Conservation (phyloP, 169 alveolate species). For the Cryptosporidium sp. region DNA sequence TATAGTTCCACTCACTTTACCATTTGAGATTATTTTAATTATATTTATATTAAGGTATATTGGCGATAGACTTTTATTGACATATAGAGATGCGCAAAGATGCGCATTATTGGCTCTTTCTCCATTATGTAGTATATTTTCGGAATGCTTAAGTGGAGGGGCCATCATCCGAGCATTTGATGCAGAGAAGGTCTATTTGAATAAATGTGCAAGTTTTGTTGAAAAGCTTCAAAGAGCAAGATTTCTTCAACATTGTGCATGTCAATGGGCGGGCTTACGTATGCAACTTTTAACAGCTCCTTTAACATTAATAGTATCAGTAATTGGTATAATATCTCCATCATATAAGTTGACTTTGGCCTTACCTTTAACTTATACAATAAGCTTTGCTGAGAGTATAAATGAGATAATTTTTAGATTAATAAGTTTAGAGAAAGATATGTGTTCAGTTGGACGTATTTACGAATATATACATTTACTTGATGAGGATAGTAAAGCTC, state of each 20-base stretch:
- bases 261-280: slow-evolving; percentile 78
- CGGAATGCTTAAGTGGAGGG: slow-evolving; percentile 79
- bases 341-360: slow-evolving; percentile 4
- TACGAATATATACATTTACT: slow-evolving; percentile 32
- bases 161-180: slow-evolving; percentile 75
- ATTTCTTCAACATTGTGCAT: slow-evolving; percentile 59
- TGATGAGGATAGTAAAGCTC: slow-evolving; percentile 25
- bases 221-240: slow-evolving; percentile 67
- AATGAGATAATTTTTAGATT: slow-evolving; percentile 63
- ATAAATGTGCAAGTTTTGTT: slow-evolving; percentile 53
- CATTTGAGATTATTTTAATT: slow-evolving; percentile 46
- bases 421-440: slow-evolving; percentile 77
- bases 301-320: slow-evolving; percentile 56
- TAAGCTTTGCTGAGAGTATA: slow-evolving; percentile 53
- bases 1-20: slow-evolving; percentile 47
- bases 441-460: slow-evolving; percentile 77
- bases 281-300: slow-evolving; percentile 79
- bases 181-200: slow-evolving; percentile 22
- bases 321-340: slow-evolving; percentile 36
- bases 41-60: slow-evolving; percentile 64
- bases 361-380: slow-evolving; percentile 51
- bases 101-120: slow-evolving; percentile 77
- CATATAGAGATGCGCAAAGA: slow-evolving; percentile 82
- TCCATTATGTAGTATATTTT: slow-evolving; percentile 79
- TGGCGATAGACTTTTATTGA: slow-evolving; percentile 59